phyloP scores from a whole-genome alignment of 768 basidiomycete species.

The Kondoa subrosea region DNA sequence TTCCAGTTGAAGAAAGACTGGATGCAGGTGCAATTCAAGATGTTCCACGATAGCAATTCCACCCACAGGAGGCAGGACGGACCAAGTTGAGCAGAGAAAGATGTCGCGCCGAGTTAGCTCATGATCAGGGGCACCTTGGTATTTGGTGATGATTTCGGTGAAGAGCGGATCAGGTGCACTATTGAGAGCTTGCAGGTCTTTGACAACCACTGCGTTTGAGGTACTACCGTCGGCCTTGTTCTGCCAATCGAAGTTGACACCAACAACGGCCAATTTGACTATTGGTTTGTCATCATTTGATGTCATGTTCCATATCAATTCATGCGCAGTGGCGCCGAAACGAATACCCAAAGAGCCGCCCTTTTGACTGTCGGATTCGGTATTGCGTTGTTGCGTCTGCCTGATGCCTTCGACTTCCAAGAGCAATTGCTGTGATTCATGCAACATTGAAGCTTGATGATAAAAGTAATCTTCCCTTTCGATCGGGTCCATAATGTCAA shows the following conservation, averaged over 20 bases:
- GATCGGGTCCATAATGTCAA: slow-evolving; percentile 28
- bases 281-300: slow-evolving; percentile 48
- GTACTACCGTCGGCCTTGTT: slow-evolving; percentile 76
- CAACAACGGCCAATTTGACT: slow-evolving; percentile 66
- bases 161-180: slow-evolving; percentile 55
- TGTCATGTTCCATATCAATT: slow-evolving; percentile 85
- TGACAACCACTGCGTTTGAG: slow-evolving; percentile 54
- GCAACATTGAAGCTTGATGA: background rate
- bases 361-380: slow-evolving; percentile 50
- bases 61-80: slow-evolving; percentile 70
- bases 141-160: slow-evolving; percentile 71
- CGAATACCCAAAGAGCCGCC: slow-evolving; percentile 52
- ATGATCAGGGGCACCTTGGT: slow-evolving; percentile 33
- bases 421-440: slow-evolving; percentile 29
- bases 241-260: slow-evolving; percentile 64
- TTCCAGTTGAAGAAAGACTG: slow-evolving; percentile 72
- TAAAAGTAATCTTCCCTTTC: background rate
- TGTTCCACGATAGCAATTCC: slow-evolving; percentile 77
- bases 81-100: slow-evolving; percentile 65
- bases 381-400: slow-evolving; percentile 4
- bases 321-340: slow-evolving; percentile 60
- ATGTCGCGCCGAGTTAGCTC: slow-evolving; percentile 54
- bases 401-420: slow-evolving; percentile 7
- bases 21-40: slow-evolving; percentile 66
- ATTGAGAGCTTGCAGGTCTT: slow-evolving; percentile 70